A percentile compares a stretch with the other conserved stretches of the same genome.
phyloP scores from a whole-genome alignment of 352 stramenopile species.

The Globisporangium canariense region DNA sequence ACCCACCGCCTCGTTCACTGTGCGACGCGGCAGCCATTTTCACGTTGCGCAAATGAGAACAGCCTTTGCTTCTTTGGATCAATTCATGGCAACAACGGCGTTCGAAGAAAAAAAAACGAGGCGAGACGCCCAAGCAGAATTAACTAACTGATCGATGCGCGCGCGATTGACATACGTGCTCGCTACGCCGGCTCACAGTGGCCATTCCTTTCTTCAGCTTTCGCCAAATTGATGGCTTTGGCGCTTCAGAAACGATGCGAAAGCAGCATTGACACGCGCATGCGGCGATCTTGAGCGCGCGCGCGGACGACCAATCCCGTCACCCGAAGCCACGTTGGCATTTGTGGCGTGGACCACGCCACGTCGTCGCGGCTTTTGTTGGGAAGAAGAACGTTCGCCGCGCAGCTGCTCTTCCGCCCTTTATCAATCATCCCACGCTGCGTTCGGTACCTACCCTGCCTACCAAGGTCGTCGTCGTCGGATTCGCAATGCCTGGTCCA shows the following conservation, averaged over 20 bases:
- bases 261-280: slow-evolving; percentile 9
- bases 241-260: not conserved
- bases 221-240: not conserved
- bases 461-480: not conserved
- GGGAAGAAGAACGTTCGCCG: slow-evolving; percentile 7
- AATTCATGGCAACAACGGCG: not conserved
- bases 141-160: not conserved
- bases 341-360: slow-evolving; percentile 6
- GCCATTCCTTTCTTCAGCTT: slow-evolving; percentile 7
- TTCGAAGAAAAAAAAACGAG: slow-evolving; percentile 8
- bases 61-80: too few relatives aligned
- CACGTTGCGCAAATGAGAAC: too few relatives aligned
- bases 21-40: too few relatives aligned
- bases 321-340: not conserved
- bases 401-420: slow-evolving; percentile 11
- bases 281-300: not conserved
- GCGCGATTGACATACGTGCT: not conserved
- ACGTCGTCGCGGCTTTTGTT: not conserved
- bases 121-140: not conserved
- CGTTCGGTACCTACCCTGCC: not conserved
- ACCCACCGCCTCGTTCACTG: too few relatives aligned
- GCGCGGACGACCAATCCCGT: slow-evolving; percentile 6
- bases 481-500: slow-evolving; percentile 5
- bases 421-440: slow-evolving; percentile 10
- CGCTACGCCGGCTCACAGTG: not conserved